phyloP scores from a whole-genome alignment of 73 alveolate species.

The Uronychia binucleata region DNA sequence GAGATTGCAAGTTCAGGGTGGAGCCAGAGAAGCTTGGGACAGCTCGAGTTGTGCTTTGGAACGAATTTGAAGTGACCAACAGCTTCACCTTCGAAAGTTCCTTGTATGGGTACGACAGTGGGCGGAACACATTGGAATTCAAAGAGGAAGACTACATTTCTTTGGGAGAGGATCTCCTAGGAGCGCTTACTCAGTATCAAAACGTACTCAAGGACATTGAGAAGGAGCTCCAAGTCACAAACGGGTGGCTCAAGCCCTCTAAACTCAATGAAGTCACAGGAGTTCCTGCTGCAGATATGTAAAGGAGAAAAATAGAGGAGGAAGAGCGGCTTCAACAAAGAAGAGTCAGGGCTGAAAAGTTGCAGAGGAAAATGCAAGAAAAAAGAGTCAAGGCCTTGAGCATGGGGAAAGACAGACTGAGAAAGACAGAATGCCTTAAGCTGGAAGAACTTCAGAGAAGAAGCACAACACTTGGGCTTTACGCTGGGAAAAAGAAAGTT shows the following conservation, averaged over 20 bases:
- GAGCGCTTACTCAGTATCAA: slow-evolving; percentile 8
- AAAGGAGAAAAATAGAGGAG: slow-evolving; percentile 7
- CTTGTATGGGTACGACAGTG: slow-evolving; percentile 27
- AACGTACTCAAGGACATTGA: slow-evolving; percentile 28
- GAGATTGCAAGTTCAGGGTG: slow-evolving; percentile 36
- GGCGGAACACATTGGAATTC: neutral
- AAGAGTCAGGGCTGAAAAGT: neutral
- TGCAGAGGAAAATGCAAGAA: neutral
- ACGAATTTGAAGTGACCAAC: slow-evolving; percentile 55
- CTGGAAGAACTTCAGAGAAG: slow-evolving; percentile 11
- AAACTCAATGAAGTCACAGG: slow-evolving; percentile 45
- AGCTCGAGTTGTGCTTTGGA: slow-evolving; percentile 62
- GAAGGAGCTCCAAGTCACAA: slow-evolving; percentile 33
- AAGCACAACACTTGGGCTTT: slow-evolving; percentile 3
- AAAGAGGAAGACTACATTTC: neutral
- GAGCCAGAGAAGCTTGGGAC: slow-evolving; percentile 42
- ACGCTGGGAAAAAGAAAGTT: too few species aligned
- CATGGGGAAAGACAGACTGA: neutral
- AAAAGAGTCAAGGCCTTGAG: neutral
- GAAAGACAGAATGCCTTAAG: neutral
- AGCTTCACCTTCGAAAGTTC: slow-evolving; percentile 47
- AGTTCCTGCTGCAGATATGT: slow-evolving; percentile 13
- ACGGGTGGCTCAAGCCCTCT: slow-evolving; percentile 42
- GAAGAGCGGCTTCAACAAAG: neutral
- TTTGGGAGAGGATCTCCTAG: slow-evolving; percentile 26